Percentiles rank a stretch among this genome's conserved stretches.
These are phyloP conservation scores for Litchi chinensis DNA, from an alignment of 345 rosid genomes.

Conservation along the genomic window DNA sequence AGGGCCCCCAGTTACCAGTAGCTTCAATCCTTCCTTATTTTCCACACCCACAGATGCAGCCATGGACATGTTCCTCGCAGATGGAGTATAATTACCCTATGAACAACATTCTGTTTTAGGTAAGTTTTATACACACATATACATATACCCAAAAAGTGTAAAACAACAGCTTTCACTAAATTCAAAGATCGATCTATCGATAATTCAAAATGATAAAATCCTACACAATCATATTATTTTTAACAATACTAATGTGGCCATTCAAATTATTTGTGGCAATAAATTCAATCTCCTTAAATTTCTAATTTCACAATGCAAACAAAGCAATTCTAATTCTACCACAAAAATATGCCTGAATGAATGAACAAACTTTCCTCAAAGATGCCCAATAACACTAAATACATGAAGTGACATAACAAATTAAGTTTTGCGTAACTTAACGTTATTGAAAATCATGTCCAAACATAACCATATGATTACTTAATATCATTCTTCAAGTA, in stretches of 20 bases:
- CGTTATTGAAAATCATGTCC: no score
- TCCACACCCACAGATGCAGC: slow-evolving; percentile 44
- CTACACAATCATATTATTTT: no score
- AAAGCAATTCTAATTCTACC: not conserved
- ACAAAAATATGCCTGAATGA: no score
- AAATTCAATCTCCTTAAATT: not conserved
- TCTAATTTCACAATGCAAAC: not conserved
- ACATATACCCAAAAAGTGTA: not conserved
- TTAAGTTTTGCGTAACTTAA: no score
- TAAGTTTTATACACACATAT: slow-evolving; percentile 1
- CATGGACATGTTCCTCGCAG: slow-evolving; percentile 55
- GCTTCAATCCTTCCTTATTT: slow-evolving; percentile 70
- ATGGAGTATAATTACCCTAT: slow-evolving; percentile 20
- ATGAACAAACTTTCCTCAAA: no score
- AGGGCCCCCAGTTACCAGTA: slow-evolving; percentile 75
- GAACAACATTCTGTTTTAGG: slow-evolving; percentile 16
- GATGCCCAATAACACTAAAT: no score
- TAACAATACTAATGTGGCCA: not conserved
- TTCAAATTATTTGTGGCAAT: not conserved
- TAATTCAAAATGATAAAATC: not conserved
- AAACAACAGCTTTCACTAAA: slow-evolving; percentile 4
- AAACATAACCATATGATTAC: no score
- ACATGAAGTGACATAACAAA: no score
- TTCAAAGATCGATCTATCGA: not conserved
- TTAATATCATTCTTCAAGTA: no score